These are phyloP conservation scores for Plantago ovata DNA, from an alignment of 257 asterid species.

Conservation along the genomic window DNA sequence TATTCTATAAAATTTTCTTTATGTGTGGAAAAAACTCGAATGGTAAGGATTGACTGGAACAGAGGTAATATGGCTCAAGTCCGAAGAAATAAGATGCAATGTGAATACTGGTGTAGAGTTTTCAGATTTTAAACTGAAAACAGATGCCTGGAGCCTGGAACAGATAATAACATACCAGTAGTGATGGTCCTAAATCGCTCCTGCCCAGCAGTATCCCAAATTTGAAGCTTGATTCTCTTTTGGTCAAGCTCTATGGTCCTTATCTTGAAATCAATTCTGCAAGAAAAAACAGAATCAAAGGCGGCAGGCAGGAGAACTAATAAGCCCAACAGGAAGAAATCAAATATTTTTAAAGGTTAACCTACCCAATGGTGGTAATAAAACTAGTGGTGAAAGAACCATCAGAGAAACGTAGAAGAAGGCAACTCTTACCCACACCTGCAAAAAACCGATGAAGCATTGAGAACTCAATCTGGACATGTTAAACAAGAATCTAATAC, in stretches of 20 bases:
- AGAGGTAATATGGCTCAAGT: too few species aligned
- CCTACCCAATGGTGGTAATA: constrained; percentile 83
- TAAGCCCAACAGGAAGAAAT: background rate
- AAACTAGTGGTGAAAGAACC: constrained; percentile 81
- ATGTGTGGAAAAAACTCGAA: too few species aligned
- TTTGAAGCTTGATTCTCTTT: constrained; percentile 68
- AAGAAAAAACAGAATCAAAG: constrained; percentile 13
- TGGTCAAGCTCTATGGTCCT: constrained; percentile 74
- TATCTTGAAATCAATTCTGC: constrained; percentile 81
- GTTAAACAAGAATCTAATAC: too few species aligned
- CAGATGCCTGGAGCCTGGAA: too few species aligned
- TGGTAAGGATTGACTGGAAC: too few species aligned
- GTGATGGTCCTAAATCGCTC: constrained; percentile 83
- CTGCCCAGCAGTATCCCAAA: constrained; percentile 92
- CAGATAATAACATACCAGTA: constrained; percentile 73
- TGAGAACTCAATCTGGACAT: too few species aligned
- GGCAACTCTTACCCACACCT: constrained; percentile 77
- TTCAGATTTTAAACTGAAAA: too few species aligned
- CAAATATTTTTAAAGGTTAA: constrained; percentile 20
- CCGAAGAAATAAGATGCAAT: too few species aligned
- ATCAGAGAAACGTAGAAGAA: constrained; percentile 88
- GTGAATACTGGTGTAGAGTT: too few species aligned
- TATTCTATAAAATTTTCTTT: too few species aligned
- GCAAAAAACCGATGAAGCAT: too few species aligned
- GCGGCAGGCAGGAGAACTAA: constrained; percentile 7